These are phyloP conservation scores for Bassia scoparia DNA, from an alignment of 148 eudicot species.

Conservation along the genomic window DNA sequence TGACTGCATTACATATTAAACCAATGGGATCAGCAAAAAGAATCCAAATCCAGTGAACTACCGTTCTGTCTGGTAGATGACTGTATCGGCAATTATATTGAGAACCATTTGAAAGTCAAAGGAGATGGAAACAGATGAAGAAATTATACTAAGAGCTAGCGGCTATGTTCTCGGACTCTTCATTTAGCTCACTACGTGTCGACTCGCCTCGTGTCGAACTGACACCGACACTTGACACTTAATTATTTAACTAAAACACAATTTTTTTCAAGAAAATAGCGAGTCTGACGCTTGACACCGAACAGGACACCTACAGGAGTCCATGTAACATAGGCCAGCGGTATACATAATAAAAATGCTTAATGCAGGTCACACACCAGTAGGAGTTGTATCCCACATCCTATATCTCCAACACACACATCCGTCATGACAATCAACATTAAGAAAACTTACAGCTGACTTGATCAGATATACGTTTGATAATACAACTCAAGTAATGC, in stretches of 20 bases:
- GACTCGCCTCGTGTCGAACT: no score
- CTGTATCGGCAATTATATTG: neutral
- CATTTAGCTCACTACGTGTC: no score
- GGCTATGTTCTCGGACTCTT: no score
- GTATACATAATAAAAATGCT: no score
- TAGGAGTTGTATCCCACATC: neutral
- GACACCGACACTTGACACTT: no score
- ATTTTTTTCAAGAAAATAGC: no score
- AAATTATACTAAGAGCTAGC: no score
- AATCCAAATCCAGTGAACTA: neutral
- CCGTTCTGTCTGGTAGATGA: neutral
- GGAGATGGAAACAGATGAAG: neutral
- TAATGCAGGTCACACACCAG: neutral
- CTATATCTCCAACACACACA: neutral
- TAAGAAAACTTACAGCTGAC: neutral
- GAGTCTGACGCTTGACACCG: no score
- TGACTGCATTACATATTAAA: slow-evolving; percentile 59
- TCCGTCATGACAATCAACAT: neutral
- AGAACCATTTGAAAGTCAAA: neutral
- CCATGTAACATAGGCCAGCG: no score
- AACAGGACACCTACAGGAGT: no score
- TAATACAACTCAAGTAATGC: neutral
- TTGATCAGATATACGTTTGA: neutral
- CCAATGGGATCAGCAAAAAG: slow-evolving; percentile 3
- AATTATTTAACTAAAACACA: no score